phyloP scores from a whole-genome alignment of 139 green algal species.

The Raphidocelis subcapitata region DNA sequence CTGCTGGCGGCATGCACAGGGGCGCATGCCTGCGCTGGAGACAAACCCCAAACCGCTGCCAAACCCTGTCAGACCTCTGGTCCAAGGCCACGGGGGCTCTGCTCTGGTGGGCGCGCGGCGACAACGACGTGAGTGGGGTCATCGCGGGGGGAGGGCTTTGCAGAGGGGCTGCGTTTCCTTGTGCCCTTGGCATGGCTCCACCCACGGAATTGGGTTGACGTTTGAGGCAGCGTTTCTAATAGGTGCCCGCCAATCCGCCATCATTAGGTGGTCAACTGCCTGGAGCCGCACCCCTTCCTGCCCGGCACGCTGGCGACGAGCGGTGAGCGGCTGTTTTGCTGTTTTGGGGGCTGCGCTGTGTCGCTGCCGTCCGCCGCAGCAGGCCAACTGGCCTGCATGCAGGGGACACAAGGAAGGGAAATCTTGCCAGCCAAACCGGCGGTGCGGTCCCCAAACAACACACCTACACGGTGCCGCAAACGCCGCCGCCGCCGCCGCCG shows the following conservation, averaged over 20 bases:
- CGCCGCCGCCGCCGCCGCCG: background rate
- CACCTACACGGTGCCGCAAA: background rate
- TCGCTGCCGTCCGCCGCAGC: background rate
- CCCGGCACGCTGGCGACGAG: constrained; percentile 46
- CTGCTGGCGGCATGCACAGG: too few species aligned
- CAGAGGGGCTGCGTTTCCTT: too few species aligned
- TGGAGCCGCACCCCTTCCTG: constrained; percentile 54
- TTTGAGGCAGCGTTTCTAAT: too few species aligned
- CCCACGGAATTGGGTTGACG: too few species aligned
- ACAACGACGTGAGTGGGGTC: background rate
- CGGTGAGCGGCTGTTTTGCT: background rate
- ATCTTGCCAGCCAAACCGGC: background rate
- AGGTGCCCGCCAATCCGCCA: too few species aligned
- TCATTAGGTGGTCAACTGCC: constrained; percentile 50
- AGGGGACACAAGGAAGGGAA: background rate
- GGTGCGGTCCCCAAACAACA: background rate
- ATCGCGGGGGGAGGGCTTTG: background rate
- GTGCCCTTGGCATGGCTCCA: too few species aligned
- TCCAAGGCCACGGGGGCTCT: constrained; percentile 7
- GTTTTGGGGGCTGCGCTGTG: background rate
- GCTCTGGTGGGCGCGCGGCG: constrained; percentile 13
- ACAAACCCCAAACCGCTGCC: too few species aligned
- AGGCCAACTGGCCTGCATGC: background rate
- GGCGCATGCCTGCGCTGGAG: too few species aligned
- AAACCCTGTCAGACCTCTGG: constrained; percentile 39